A percentile compares a stretch with the other conserved stretches of the same genome.
Conservation (phyloP, 1,139 yeast genomes). For the Scheffersomyces cryptocercus region DNA sequence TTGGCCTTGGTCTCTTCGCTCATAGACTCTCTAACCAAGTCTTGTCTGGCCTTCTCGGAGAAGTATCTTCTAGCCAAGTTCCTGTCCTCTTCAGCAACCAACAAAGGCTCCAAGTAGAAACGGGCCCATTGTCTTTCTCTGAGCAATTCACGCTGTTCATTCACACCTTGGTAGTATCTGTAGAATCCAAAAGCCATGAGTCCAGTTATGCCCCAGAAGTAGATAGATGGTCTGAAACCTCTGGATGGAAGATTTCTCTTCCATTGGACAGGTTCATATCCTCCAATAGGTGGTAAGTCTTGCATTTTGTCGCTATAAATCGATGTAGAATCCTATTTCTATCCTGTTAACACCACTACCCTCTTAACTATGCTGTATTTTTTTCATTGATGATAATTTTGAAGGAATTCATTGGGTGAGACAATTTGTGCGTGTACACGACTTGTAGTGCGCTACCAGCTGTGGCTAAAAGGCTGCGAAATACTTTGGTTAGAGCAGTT, state of each 20-base stretch:
- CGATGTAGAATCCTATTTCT: background rate
- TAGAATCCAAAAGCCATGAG: slow-evolving; percentile 75
- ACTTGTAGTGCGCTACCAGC: slow-evolving; percentile 1
- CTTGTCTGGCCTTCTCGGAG: slow-evolving; percentile 71
- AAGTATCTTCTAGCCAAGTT: slow-evolving; percentile 71
- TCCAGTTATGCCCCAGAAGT: slow-evolving; percentile 64
- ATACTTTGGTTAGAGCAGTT: no score
- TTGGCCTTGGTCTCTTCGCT: slow-evolving; percentile 39
- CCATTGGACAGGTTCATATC: slow-evolving; percentile 89
- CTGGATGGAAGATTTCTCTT: slow-evolving; percentile 82
- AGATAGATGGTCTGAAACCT: slow-evolving; percentile 78
- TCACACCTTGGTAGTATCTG: slow-evolving; percentile 63
- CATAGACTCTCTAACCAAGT: slow-evolving; percentile 46
- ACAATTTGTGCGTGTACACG: slow-evolving; percentile 3
- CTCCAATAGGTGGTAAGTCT: slow-evolving; percentile 87
- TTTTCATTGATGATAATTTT: slow-evolving; percentile 3
- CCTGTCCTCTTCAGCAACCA: slow-evolving; percentile 83
- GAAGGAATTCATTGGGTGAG: slow-evolving; percentile 10
- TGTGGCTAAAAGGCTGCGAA: no score
- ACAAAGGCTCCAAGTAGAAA: slow-evolving; percentile 69
- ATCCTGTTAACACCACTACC: background rate
- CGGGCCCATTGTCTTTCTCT: slow-evolving; percentile 82
- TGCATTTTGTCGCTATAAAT: slow-evolving; percentile 42
- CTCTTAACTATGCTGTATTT: background rate
- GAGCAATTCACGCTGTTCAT: slow-evolving; percentile 73